Conservation (phyloP, 345 rosid species). For the Syzygium grande region DNA sequence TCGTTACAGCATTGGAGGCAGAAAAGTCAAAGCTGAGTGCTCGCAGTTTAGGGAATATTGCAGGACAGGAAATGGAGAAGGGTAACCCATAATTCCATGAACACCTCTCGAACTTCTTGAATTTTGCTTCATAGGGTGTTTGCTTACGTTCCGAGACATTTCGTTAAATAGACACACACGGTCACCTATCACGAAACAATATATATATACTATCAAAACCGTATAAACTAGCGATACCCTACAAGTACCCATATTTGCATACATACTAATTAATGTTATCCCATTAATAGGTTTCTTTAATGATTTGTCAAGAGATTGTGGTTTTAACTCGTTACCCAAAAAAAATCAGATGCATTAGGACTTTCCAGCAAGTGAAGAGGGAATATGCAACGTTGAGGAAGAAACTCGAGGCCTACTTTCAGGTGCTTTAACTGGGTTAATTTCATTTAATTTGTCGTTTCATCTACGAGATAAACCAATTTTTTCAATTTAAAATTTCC, state of each 20-base stretch:
- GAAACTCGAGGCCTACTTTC: slow-evolving; percentile 85
- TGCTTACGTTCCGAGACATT: not conserved
- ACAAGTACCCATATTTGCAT: not conserved
- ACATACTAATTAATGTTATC: not conserved
- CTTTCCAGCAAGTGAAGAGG: slow-evolving; percentile 76
- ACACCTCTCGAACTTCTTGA: not conserved
- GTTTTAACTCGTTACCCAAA: not conserved
- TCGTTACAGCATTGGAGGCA: slow-evolving; percentile 80
- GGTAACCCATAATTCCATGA: slow-evolving; percentile 26
- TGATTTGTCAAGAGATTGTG: not conserved
- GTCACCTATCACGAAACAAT: not conserved
- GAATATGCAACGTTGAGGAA: slow-evolving; percentile 66
- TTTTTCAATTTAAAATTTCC: not conserved
- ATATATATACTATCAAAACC: not conserved
- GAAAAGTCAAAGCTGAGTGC: slow-evolving; percentile 89
- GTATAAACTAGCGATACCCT: not conserved
- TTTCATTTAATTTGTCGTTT: not conserved
- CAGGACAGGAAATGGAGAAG: slow-evolving; percentile 72
- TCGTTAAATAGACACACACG: not conserved
- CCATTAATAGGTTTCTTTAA: not conserved
- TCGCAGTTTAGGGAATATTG: slow-evolving; percentile 77
- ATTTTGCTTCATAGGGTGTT: not conserved
- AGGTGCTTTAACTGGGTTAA: slow-evolving; percentile 24
- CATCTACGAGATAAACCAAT: not conserved
- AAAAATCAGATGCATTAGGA: slow-evolving; percentile 50